Evolutionary conservation across 1,284 basidiomycete genomes (phyloP).

Genomic region (Sanghuangporus sanghuang): DNA sequence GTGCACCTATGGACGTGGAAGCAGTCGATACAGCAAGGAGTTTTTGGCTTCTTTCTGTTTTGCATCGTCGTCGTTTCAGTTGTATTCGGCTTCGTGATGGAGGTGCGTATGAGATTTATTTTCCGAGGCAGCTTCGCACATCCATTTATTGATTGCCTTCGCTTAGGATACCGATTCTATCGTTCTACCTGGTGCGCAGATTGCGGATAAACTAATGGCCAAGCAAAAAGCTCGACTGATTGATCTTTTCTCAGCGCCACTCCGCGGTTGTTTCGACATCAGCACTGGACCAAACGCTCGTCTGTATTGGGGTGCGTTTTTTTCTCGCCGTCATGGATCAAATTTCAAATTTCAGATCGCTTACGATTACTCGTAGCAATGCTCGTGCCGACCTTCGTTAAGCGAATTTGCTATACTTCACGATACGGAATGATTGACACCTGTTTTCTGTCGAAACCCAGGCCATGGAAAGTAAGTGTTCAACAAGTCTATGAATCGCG

Average conservation of each 20-base stretch:
- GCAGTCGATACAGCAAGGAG: neutral
- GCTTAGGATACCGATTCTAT: slow-evolving; percentile 10
- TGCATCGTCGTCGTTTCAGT: slow-evolving; percentile 1
- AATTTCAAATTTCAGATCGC: neutral
- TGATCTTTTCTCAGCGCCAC: neutral
- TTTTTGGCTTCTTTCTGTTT: slow-evolving; percentile 2
- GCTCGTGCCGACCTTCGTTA: slow-evolving; percentile 15
- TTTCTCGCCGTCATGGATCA: neutral
- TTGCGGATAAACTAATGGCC: neutral
- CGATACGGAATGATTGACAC: neutral
- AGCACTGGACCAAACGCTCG: slow-evolving; percentile 10
- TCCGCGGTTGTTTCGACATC: slow-evolving; percentile 13
- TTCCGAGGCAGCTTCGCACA: neutral
- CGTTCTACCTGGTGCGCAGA: slow-evolving; percentile 3
- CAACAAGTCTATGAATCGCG: no score
- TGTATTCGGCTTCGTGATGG: slow-evolving; percentile 14
- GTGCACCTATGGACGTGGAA: slow-evolving; percentile 14
- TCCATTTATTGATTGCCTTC: neutral
- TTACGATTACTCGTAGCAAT: slow-evolving; percentile 1
- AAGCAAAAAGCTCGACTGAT: neutral
- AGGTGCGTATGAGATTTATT: neutral
- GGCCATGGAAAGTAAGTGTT: slow-evolving; percentile 11
- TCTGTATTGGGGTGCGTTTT: slow-evolving; percentile 13
- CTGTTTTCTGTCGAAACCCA: neutral
- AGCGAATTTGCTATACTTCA: neutral